A percentile compares a stretch with the other conserved stretches of the same genome.
These are phyloP conservation scores for Plasmodium sp. DNA, from an alignment of 169 alveolate genomes.

Conservation along the genomic window DNA sequence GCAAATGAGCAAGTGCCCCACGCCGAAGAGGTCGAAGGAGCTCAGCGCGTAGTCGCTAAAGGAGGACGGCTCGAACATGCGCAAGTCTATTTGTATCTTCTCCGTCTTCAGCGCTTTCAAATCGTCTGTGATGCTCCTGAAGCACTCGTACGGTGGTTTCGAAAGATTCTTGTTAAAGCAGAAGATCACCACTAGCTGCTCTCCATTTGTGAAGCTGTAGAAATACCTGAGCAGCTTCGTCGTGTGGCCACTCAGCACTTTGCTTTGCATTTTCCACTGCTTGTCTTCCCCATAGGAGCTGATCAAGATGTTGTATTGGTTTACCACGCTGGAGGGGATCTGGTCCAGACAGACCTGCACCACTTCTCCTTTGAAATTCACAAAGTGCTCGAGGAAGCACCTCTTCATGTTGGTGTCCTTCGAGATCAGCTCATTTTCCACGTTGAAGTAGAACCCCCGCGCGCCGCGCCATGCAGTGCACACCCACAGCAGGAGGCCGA, in stretches of 20 bases:
- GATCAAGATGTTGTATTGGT: neutral
- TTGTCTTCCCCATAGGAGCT: conserved; percentile 12
- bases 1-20: conserved; percentile 25
- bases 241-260: neutral
- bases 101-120: neutral
- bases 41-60: conserved; percentile 4
- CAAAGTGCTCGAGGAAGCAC: conserved; percentile 15
- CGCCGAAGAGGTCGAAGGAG: neutral
- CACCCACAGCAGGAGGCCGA: neutral
- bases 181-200: neutral
- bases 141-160: conserved; percentile 16
- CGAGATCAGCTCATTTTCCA: conserved; percentile 8
- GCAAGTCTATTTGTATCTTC: neutral
- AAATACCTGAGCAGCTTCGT: neutral
- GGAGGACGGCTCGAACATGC: neutral
- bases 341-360: conserved; percentile 9
- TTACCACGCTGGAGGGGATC: neutral
- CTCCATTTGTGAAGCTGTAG: conserved; percentile 11
- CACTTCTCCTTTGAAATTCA: conserved; percentile 12
- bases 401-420: neutral
- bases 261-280: conserved; percentile 5
- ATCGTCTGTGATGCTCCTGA: neutral
- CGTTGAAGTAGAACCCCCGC: conserved; percentile 1
- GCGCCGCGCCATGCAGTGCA: neutral
- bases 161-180: conserved; percentile 5